These are phyloP conservation scores for Stachybotrys chartarum DNA, from an alignment of 2,329 filamentous ascomycete species.

Conservation along the genomic window DNA sequence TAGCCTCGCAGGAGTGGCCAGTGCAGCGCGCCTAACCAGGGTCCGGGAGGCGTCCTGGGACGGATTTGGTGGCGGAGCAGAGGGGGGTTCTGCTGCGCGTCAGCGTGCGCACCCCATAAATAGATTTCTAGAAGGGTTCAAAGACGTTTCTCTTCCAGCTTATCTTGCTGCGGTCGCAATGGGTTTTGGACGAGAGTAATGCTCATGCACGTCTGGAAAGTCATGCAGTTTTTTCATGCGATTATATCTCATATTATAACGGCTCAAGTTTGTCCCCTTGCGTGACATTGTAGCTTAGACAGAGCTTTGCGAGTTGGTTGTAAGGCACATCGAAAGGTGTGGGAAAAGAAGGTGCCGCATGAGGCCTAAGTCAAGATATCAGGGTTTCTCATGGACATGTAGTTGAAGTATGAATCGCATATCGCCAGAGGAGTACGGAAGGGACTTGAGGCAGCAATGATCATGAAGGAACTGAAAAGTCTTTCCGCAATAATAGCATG, in stretches of 20 bases:
- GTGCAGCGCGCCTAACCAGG: too few relatives aligned
- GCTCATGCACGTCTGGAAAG: not conserved
- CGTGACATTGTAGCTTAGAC: not conserved
- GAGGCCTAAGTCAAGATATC: constrained; percentile 1
- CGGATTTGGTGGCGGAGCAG: too few relatives aligned
- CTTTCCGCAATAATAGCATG: not conserved
- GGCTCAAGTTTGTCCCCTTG: not conserved
- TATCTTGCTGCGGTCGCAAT: not conserved
- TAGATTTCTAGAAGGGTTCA: not conserved
- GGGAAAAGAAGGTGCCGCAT: not conserved
- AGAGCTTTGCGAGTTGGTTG: not conserved
- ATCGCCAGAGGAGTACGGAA: constrained; percentile 7
- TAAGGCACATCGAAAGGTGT: not conserved
- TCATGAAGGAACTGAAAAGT: constrained; percentile 2
- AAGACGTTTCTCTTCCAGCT: not conserved
- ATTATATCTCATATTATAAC: not conserved
- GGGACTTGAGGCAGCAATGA: constrained; percentile 6
- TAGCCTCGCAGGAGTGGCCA: too few relatives aligned
- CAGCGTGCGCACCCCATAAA: not conserved
- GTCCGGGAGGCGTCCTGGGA: too few relatives aligned
- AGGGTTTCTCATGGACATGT: constrained; percentile 10
- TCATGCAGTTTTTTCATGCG: not conserved
- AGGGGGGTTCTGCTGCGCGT: too few relatives aligned
- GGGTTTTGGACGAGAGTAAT: not conserved
- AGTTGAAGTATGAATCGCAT: constrained; percentile 1